Evolutionary conservation across 2,329 filamentous ascomycete species (phyloP), one percentile per base, ranked within the genome.

Genomic region (Colletotrichum orchidophilum): DNA sequence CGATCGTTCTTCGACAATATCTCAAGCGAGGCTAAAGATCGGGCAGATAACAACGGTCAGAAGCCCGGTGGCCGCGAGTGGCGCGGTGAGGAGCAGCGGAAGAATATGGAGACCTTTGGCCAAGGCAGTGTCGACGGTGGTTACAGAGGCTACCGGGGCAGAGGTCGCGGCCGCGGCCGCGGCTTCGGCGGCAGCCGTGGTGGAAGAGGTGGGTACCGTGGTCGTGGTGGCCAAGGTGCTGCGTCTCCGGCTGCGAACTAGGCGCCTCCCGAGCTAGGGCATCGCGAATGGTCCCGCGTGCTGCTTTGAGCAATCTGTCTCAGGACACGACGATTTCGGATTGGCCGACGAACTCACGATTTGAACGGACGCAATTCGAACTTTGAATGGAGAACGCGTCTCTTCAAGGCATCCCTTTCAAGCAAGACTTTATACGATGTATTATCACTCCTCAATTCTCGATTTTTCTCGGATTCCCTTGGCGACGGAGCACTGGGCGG

Each of bases 1-100:
- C 91, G 85, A 3, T 97, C 94, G 1, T 99, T 99, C 87, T 99
- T 99, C 79, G 96, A 99, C 83, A 98, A 99, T 81, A 98, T 99
- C 74, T 97, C 94, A 1, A 97, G 94, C 75, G 96, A 99, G 80
- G 89, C 94, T 73, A 97, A 93, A 81, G 96, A 99, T 75, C 91
- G 96, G 53, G 91, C 94, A 62, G 94, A 96, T 73, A 91, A 91
- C 49, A 86, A 86, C 52, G 88, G 87, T 5, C 88, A 90, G 73
- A 90, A 91, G 79, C 87, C 90, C n/a, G 92, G 93, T 68, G 95
- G 94, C 35, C 91, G 93, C 58, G 94, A 97, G 80, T 97, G 96
- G 91, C 91, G 96, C 64, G 92, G 91, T 49, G 95, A 98, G 81
- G 96, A 98, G 80, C 94, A 97, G 80, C 94, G 92, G 81, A 95